Evolutionary conservation across 2,329 filamentous ascomycete genomes (phyloP).

Genomic region (Colletotrichum sp.): DNA sequence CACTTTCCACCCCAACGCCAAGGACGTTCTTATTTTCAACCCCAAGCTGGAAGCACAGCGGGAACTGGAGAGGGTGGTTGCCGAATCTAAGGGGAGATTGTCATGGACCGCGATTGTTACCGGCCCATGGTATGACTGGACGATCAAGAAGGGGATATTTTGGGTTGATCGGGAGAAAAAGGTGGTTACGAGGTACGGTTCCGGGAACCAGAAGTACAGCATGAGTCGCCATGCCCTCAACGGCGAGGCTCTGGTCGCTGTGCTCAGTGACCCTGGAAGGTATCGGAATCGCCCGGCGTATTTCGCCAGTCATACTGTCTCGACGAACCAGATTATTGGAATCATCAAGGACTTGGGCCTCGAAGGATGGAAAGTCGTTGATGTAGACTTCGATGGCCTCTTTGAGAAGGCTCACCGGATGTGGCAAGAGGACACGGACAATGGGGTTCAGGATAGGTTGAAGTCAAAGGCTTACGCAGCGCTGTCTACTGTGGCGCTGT

Average conservation of each 20-base stretch:
- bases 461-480: constrained; percentile 11
- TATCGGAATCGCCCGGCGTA: background rate
- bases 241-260: constrained; percentile 15
- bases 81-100: background rate
- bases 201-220: constrained; percentile 6
- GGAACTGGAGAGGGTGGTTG: constrained; percentile 25
- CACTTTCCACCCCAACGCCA: constrained; percentile 19
- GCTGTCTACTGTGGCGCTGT: constrained; percentile 11
- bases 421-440: constrained; percentile 7
- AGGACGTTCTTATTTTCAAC: constrained; percentile 17
- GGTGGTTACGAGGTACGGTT: constrained; percentile 16
- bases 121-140: constrained; percentile 26
- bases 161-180: constrained; percentile 20
- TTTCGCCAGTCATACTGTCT: constrained; percentile 6
- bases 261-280: background rate
- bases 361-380: background rate
- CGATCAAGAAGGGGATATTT: constrained; percentile 21
- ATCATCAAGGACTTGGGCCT: background rate
- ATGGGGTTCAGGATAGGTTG: constrained; percentile 1
- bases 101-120: constrained; percentile 26
- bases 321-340: constrained; percentile 10
- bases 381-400: background rate
- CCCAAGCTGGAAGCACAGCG: constrained; percentile 23
- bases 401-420: background rate
- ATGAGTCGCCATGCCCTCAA: constrained; percentile 2